These are phyloP conservation scores for Suhomyces faveliae DNA, from an alignment of 805 yeast genomes.

Conservation along the genomic window DNA sequence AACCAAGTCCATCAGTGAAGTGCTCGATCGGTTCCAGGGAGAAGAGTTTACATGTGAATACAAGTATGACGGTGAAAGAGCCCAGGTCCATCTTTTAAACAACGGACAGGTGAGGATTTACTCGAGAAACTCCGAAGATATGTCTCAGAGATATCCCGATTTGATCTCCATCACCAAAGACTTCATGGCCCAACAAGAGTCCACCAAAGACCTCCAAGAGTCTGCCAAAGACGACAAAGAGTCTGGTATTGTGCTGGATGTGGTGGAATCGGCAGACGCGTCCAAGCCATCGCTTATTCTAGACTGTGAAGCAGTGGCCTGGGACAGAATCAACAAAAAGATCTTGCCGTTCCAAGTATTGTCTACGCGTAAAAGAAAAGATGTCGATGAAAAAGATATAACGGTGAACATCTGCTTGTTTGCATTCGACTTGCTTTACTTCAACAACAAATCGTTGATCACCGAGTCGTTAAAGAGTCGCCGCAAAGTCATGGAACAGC, in stretches of 20 bases:
- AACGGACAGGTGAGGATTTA: slow-evolving; percentile 72
- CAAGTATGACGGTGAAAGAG: slow-evolving; percentile 97
- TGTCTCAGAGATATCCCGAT: slow-evolving; percentile 96
- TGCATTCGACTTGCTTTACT: slow-evolving; percentile 82
- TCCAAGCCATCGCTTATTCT: slow-evolving; percentile 60
- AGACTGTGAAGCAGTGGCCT: slow-evolving; percentile 98
- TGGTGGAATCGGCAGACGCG: slow-evolving; percentile 32
- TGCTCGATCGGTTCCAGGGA: slow-evolving; percentile 82
- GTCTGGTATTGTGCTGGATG: slow-evolving; percentile 7
- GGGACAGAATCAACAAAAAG: slow-evolving; percentile 76
- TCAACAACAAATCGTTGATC: slow-evolving; percentile 70
- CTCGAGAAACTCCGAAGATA: slow-evolving; percentile 94
- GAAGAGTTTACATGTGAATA: slow-evolving; percentile 91
- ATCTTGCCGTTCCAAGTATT: slow-evolving; percentile 92
- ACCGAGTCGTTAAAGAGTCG: slow-evolving; percentile 68
- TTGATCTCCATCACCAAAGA: slow-evolving; percentile 66
- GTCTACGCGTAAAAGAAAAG: slow-evolving; percentile 92
- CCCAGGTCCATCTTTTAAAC: slow-evolving; percentile 78
- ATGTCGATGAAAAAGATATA: slow-evolving; percentile 81
- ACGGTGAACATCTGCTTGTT: slow-evolving; percentile 89
- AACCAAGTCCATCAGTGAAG: slow-evolving; percentile 89
- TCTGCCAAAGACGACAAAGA: not conserved
- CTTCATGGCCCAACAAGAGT: slow-evolving; percentile 39
- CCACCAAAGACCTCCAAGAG: slow-evolving; percentile 13
- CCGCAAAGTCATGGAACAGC: slow-evolving; percentile 55